Base-by-base conservation (phyloP, 192 early-diverging fungal species). In the Umbelopsis vinacea region DNA sequence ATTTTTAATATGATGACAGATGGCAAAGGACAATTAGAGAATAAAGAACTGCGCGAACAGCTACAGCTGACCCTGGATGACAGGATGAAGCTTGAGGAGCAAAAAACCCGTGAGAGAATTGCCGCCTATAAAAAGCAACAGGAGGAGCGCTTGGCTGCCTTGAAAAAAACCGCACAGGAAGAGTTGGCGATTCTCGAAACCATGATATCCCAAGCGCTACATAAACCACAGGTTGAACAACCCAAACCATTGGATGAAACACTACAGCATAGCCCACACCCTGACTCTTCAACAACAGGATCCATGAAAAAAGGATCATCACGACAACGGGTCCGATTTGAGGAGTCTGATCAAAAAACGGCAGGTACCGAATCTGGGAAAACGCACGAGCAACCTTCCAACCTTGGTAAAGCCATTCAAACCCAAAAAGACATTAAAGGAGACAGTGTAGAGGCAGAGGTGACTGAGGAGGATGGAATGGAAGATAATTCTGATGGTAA, bases 31-130 rank as follows among this genome's bases (percentile, higher is more conserved):
- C 40, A 11, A 43, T 37, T 35, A 63, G 57, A 63, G 38, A 3
- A 63, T 14, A 63, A 37, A 5, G 15, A 35, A 63, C 57, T 63
- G 57, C 57, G 57, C 57, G 29, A 63, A 17, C 15, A 37, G 26
- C 29, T 63, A 33, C 57, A 63, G 57, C 29, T 63, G 57, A 63
- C 57, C 15, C 26, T 37, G 7, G 35, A 26, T 6, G 26, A 63
- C 7, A 11, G 12, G 3, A 17, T 63, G 15, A 35, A 63, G 57
- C 15, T 37, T 8, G 57, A 63, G 14, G 57, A 63, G 14, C 24
- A 37, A 29, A 63, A 63, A 17, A 63, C 57, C 23, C 57, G 33
- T 63, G 57, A 63, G 57, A 29, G 57, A 12, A 63, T 63, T 37
- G 57, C 33, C 5, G 12, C 29, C 6, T 63, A 63, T 63, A 63